Conservation (phyloP, 129 eudicot genomes). For the Tanacetum coccineum region DNA sequence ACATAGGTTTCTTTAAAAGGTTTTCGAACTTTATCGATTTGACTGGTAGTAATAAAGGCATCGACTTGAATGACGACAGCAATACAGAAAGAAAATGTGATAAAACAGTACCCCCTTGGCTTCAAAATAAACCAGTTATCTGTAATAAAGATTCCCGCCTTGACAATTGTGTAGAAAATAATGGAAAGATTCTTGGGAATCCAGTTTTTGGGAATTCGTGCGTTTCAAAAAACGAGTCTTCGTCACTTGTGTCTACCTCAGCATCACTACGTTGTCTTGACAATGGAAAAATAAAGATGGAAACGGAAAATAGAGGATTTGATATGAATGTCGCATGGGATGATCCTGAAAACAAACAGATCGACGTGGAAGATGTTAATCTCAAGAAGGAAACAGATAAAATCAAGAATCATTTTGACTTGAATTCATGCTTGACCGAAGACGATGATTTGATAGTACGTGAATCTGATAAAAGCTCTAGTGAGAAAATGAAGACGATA, state of each 20-base stretch:
- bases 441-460: constrained; percentile 46
- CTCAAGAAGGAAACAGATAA: constrained; percentile 34
- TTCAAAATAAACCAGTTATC: constrained; percentile 40
- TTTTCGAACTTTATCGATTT: constrained; percentile 34
- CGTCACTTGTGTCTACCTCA: constrained; percentile 41
- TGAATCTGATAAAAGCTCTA: constrained; percentile 37
- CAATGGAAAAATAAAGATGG: constrained; percentile 26
- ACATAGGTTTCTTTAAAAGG: constrained; percentile 36
- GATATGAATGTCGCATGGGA: constrained; percentile 80
- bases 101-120: constrained; percentile 60
- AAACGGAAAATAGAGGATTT: constrained; percentile 44
- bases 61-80: constrained; percentile 59
- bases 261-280: constrained; percentile 30
- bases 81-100: constrained; percentile 34
- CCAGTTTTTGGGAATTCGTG: constrained; percentile 54
- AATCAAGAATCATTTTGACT: constrained; percentile 53
- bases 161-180: constrained; percentile 30
- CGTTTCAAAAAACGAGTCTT: constrained; percentile 32
- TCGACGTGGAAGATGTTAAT: constrained; percentile 27
- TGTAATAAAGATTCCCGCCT: constrained; percentile 29
- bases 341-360: constrained; percentile 29
- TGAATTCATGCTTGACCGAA: constrained; percentile 66
- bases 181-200: constrained; percentile 56
- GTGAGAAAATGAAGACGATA: constrained; percentile 34
- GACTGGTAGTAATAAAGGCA: constrained; percentile 46